Percentiles rank a stretch among this genome's conserved stretches.
These are phyloP conservation scores for Botrytis elliptica DNA, from an alignment of 2,329 filamentous ascomycete species.

Conservation along the genomic window DNA sequence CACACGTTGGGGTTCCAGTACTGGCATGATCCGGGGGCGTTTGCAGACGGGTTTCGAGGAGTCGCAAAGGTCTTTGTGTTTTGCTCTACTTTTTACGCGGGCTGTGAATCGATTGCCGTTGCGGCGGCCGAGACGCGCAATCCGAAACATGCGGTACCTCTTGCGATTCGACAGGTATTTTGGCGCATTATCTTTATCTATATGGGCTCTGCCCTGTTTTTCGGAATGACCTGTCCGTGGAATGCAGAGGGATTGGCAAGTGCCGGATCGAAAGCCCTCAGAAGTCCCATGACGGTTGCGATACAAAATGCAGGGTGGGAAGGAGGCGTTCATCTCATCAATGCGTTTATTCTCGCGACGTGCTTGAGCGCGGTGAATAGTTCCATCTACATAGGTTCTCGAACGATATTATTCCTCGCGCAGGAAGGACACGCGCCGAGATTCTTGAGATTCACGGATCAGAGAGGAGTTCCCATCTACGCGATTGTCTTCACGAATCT, in stretches of 20 bases:
- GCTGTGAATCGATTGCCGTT: conserved; percentile 60
- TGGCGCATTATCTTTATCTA: conserved; percentile 91
- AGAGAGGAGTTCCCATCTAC: conserved; percentile 58
- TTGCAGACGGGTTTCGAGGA: conserved; percentile 65
- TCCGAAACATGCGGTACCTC: conserved; percentile 46
- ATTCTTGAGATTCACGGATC: conserved; percentile 67
- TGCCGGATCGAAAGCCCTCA: conserved; percentile 60
- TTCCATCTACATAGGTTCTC: conserved; percentile 74
- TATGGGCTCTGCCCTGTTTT: conserved; percentile 73
- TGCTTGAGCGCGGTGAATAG: conserved; percentile 71
- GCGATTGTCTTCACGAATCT: conserved; percentile 68
- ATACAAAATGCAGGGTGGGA: conserved; percentile 73
- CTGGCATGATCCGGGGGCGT: conserved; percentile 70
- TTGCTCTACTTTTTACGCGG: conserved; percentile 69
- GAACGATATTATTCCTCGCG: conserved; percentile 74
- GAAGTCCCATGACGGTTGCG: conserved; percentile 72
- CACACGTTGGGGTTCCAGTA: conserved; percentile 63
- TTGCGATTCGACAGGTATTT: conserved; percentile 85
- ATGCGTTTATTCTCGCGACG: conserved; percentile 72
- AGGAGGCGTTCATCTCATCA: conserved; percentile 72
- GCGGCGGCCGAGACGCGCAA: conserved; percentile 54
- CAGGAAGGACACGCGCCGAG: conserved; percentile 69
- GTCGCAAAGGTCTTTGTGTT: conserved; percentile 67
- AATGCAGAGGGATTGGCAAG: conserved; percentile 64
- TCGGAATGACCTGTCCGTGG: conserved; percentile 70